phyloP scores from a whole-genome alignment of 2,329 filamentous ascomycete species.

The Pyrenophora graminea region DNA sequence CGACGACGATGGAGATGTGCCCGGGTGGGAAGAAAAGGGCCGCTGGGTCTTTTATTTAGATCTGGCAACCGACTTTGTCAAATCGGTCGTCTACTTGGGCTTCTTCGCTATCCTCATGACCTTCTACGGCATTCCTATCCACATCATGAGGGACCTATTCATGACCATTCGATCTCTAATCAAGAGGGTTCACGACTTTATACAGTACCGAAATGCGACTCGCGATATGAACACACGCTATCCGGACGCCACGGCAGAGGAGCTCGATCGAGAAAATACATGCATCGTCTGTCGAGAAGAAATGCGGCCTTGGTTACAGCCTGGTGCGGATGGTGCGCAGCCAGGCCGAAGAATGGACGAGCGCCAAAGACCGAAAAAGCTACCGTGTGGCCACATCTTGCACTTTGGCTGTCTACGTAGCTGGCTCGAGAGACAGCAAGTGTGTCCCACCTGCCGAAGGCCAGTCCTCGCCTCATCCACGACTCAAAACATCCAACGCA shows the following conservation, averaged over 20 bases:
- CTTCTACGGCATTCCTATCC: constrained; percentile 94
- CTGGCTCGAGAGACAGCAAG: constrained; percentile 96
- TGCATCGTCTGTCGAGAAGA: constrained; percentile 98
- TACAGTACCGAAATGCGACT: constrained; percentile 88
- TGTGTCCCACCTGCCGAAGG: constrained; percentile 90
- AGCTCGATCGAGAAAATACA: constrained; percentile 83
- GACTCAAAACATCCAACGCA: constrained; percentile 32
- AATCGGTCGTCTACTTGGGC: constrained; percentile 82
- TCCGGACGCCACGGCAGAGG: constrained; percentile 85
- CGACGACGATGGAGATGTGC: constrained; percentile 91
- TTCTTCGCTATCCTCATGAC: constrained; percentile 93
- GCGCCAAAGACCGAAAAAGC: constrained; percentile 86
- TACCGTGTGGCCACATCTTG: constrained; percentile 93
- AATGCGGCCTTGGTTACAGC: constrained; percentile 78
- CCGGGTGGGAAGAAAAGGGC: constrained; percentile 95
- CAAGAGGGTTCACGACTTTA: constrained; percentile 83
- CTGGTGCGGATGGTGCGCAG: constrained; percentile 47
- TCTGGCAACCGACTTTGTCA: constrained; percentile 84
- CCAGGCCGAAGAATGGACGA: constrained; percentile 66
- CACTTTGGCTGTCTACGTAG: constrained; percentile 94
- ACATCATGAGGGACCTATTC: constrained; percentile 94
- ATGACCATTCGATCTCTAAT: constrained; percentile 90
- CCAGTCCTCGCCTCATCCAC: constrained; percentile 65
- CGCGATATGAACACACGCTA: constrained; percentile 91
- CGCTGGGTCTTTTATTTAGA: constrained; percentile 90